phyloP scores from a whole-genome alignment of 2,329 filamentous ascomycete species.

The Phaeosphaeria sp. region DNA sequence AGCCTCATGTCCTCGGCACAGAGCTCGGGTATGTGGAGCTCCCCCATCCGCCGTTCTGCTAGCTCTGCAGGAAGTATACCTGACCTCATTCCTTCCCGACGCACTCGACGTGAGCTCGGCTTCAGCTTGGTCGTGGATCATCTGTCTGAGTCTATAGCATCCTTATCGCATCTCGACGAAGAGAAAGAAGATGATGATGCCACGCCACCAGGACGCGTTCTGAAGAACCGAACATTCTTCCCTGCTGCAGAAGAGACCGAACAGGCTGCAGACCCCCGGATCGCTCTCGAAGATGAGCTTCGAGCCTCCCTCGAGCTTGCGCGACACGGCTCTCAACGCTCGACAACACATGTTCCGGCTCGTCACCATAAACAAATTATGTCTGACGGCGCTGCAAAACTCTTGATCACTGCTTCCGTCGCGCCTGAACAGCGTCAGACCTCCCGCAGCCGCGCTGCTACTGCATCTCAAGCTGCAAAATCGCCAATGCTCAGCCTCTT shows the following conservation, averaged over 20 bases:
- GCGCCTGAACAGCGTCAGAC: slow-evolving; percentile 11
- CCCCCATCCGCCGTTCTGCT: slow-evolving; percentile 43
- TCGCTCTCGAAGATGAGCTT: slow-evolving; percentile 27
- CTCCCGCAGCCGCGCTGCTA: slow-evolving; percentile 36
- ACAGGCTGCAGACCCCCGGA: slow-evolving; percentile 4
- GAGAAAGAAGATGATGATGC: slow-evolving; percentile 37
- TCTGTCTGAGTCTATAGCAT: slow-evolving; percentile 41
- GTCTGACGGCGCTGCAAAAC: slow-evolving; percentile 42
- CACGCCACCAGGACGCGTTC: slow-evolving; percentile 35
- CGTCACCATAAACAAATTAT: slow-evolving; percentile 40
- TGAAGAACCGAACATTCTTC: slow-evolving; percentile 39
- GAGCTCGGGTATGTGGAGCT: slow-evolving; percentile 41
- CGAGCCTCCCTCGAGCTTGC: slow-evolving; percentile 35
- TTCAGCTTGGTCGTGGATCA: slow-evolving; percentile 41
- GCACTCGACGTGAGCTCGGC: slow-evolving; percentile 34
- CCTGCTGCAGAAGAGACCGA: slow-evolving; percentile 31
- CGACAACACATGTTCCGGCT: slow-evolving; percentile 10
- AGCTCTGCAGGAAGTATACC: slow-evolving; percentile 48
- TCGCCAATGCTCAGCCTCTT: slow-evolving; percentile 42
- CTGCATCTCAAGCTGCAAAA: slow-evolving; percentile 27
- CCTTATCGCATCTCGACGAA: slow-evolving; percentile 30
- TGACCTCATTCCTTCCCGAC: slow-evolving; percentile 46
- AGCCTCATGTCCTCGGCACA: slow-evolving; percentile 55
- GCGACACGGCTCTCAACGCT: slow-evolving; percentile 32
- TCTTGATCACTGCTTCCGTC: slow-evolving; percentile 23